Conservation (phyloP, 2,329 filamentous ascomycete genomes). For the Exophiala sp. region DNA sequence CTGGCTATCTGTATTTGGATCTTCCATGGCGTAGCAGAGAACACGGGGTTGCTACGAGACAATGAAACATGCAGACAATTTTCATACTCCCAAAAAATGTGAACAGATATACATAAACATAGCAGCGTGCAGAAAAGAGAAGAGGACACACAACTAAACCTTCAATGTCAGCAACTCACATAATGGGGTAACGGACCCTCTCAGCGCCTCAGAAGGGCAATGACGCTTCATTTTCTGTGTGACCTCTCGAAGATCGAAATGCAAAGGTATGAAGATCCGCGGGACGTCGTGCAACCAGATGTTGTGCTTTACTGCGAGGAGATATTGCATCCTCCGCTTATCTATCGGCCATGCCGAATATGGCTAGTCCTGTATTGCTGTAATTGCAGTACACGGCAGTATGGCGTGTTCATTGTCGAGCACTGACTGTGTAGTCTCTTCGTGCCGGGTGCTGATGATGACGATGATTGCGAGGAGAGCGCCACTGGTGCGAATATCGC, state of each 20-base stretch:
- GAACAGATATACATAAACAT: too few species aligned
- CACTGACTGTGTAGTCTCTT: neutral
- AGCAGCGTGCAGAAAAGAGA: neutral
- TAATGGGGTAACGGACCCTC: neutral
- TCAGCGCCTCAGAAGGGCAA: slow-evolving; percentile 1
- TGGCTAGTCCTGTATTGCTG: slow-evolving; percentile 8
- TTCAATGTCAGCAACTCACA: neutral
- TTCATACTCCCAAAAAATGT: too few species aligned
- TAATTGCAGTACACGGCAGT: slow-evolving; percentile 7
- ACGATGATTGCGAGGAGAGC: too few species aligned
- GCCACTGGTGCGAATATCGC: too few species aligned
- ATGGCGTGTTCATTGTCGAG: neutral
- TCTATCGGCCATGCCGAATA: slow-evolving; percentile 7
- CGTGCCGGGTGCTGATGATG: neutral
- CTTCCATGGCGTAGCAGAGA: slow-evolving; percentile 15
- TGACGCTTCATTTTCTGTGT: slow-evolving; percentile 8
- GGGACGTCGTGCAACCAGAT: slow-evolving; percentile 1
- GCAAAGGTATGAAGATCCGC: slow-evolving; percentile 15
- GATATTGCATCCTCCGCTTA: slow-evolving; percentile 16
- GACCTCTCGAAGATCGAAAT: neutral
- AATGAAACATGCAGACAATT: too few species aligned
- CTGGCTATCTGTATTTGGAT: slow-evolving; percentile 13
- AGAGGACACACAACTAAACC: neutral
- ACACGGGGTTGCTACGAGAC: neutral
- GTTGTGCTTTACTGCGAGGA: slow-evolving; percentile 13